These are phyloP conservation scores for Coemansia sp. DNA, from an alignment of 192 early-diverging fungal genomes.

Conservation along the genomic window DNA sequence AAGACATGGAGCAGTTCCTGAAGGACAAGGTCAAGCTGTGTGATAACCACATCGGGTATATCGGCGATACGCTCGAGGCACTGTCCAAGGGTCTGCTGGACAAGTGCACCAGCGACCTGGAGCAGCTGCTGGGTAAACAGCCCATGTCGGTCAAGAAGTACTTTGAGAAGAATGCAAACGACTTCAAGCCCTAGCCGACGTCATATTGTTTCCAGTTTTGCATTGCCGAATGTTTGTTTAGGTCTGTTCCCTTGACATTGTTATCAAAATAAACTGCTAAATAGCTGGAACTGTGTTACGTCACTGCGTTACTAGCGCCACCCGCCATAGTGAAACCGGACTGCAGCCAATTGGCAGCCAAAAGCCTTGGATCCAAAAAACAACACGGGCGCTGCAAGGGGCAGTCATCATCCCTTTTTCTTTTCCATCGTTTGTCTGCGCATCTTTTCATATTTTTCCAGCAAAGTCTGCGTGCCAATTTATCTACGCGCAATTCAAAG, in stretches of 20 bases:
- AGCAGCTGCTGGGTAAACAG: slow-evolving; percentile 37
- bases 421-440: background rate
- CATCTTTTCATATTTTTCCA: background rate
- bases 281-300: background rate
- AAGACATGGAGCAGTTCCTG: slow-evolving; percentile 36
- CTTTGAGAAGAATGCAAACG: slow-evolving; percentile 40
- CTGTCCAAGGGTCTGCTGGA: slow-evolving; percentile 25
- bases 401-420: background rate
- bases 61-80: slow-evolving; percentile 40
- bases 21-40: slow-evolving; percentile 19
- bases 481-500: background rate
- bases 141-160: slow-evolving; percentile 40
- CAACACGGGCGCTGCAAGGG: background rate
- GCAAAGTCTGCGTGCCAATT: background rate
- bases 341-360: slow-evolving; percentile 1
- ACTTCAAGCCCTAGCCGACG: slow-evolving; percentile 36
- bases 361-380: background rate
- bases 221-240: background rate
- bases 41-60: slow-evolving; percentile 24
- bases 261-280: background rate
- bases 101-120: slow-evolving; percentile 31
- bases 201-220: background rate
- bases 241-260: background rate
- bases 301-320: background rate
- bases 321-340: background rate